Base-by-base conservation (phyloP, 2,329 filamentous ascomycete genomes). In the Nigrograna mackinnonii region DNA sequence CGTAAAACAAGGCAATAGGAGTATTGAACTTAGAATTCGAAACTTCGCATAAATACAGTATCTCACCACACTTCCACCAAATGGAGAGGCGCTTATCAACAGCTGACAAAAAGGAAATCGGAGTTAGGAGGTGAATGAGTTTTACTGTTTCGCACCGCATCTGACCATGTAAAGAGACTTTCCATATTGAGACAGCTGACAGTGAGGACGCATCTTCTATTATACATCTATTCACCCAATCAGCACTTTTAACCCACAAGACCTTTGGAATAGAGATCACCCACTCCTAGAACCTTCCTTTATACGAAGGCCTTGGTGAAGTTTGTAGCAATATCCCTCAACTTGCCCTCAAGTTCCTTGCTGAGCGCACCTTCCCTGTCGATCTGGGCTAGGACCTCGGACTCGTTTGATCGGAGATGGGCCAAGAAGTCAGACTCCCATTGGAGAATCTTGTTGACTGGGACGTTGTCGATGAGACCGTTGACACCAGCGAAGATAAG, bases 401-500 rank as follows among this genome's bases (percentile, higher is more conserved):
- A 67, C 83, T 96, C 88, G 81, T 92, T 95, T 73, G 83, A 87
- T 83, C 86, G 91, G 69, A 99, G 81, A 82, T 96, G 89, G 59
- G 86, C 78, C 52, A 96, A 80, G 86, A 95, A 95, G 78, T 97
- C 92, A 67, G 86, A 62, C 83, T 99, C 94, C 91, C 92, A 99
- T 73, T 84, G 74, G 55, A 94, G 84, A 63, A 99, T 87, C 87
- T 92, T 95, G 84, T 56, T 72, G 69, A 97, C 94, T 54, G 94
- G 94, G 58, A 99, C 82, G 63, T 55, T 70, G 80, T 99, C 94
- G 60, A 99, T 86, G 78, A 83, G 79, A 81, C 94, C 94, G 79
- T 97, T 97, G 79, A 99, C 90, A 95, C 94, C 94, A 59, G 94
- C 92, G 78, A 84, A 99, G 83, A 99, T 97, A 62, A 99, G 86